Base-by-base conservation (phyloP, 2,329 filamentous ascomycete species). In the Fusarium foetens region DNA sequence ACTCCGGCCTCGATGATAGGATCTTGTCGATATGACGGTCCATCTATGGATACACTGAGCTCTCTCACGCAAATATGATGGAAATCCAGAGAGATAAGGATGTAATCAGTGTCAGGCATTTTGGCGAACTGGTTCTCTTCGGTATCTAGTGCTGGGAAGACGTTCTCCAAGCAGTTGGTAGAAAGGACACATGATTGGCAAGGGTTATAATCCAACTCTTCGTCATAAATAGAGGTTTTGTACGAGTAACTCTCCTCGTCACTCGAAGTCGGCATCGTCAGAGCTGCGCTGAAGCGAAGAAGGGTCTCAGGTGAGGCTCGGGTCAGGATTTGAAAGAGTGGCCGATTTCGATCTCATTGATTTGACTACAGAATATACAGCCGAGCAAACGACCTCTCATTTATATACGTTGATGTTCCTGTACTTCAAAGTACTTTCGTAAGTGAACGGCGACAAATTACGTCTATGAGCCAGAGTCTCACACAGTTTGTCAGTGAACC, bases 1-100 rank as follows among this genome's bases (percentile, higher is more conserved):
- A 72, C 27, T 1, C 68, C 68, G 10, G 51, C 57, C 16, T 72
- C 71, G 2, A 66, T 58, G 16, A 72, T n/a, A 16, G 71, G 60
- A 11, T 63, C 38, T 9, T 51, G 54, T 12, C 54, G 36, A 36
- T 60, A 57, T 25, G 58, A 14, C 5, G n/a, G 36, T 4, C 54
- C 66, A 9, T 67, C 36, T 8, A 54, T 17, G 6, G 48, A 54
- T 29, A 9, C 31, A 1, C 55, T 51, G 12, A 49, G 11, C 23
- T 70, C 63, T 21, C n/a, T 31, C 39, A 45, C 45, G 23, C 65
- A 72, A 1, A 25, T 21, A 35, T 67, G 52, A 31, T 65, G 42
- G 42, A 72, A 68, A 23, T 58, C 27, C 9, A 72, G 21, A 6
- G 71, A 45, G 13, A 72, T 43, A 8, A 74, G 27, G 13, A 70